Percentiles rank a stretch among this genome's conserved stretches.
Conservation (phyloP, 768 basidiomycete species). For the Boletellus ananas region DNA sequence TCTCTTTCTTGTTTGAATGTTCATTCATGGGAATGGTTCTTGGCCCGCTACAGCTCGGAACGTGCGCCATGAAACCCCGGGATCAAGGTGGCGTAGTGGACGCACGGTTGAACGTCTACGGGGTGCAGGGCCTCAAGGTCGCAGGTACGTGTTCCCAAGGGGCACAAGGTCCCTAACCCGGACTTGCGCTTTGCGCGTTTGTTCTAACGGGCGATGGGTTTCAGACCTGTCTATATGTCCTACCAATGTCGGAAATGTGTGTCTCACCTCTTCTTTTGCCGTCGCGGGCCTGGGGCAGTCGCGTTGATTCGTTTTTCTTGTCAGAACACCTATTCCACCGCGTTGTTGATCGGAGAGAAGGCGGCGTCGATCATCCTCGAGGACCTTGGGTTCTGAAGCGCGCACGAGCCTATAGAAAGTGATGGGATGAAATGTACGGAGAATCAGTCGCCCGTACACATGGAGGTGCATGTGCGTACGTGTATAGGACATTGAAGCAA, state of each 20-base stretch:
- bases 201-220: not conserved
- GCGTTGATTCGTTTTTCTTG: too few relatives aligned
- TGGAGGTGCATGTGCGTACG: too few relatives aligned
- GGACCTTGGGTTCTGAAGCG: not conserved
- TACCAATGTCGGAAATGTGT: constrained; percentile 23
- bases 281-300: too few relatives aligned
- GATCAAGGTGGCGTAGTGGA: constrained; percentile 63
- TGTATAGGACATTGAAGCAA: too few relatives aligned
- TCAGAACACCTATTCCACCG: constrained; percentile 15
- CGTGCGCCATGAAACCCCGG: constrained; percentile 66
- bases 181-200: not conserved
- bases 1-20: not conserved
- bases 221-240: constrained; percentile 38
- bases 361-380: constrained; percentile 12
- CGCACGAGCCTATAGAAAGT: too few relatives aligned
- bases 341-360: constrained; percentile 17
- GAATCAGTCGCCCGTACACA: too few relatives aligned
- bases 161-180: too few relatives aligned
- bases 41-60: constrained; percentile 46
- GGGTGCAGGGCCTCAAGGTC: constrained; percentile 55
- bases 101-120: constrained; percentile 56
- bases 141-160: constrained; percentile 38
- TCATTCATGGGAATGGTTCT: not conserved
- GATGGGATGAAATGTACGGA: too few relatives aligned
- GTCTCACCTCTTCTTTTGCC: not conserved